Percentiles rank a stretch among this genome's conserved stretches.
These are phyloP conservation scores for Termitomyces sp. DNA, from an alignment of 768 basidiomycete genomes.

Conservation along the genomic window DNA sequence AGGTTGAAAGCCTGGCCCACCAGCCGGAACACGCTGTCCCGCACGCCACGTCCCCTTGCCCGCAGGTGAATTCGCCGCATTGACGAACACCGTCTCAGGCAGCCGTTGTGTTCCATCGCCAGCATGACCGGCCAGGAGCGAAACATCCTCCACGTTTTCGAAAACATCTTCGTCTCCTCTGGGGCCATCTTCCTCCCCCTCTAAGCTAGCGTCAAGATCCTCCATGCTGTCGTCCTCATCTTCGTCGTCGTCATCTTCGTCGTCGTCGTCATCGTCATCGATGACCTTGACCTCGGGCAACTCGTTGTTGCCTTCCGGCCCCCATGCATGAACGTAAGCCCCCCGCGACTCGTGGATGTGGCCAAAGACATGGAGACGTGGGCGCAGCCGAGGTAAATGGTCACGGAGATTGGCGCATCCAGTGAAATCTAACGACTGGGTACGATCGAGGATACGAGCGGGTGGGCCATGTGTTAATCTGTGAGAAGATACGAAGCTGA, in stretches of 20 bases:
- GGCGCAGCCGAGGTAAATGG: conserved; percentile 33
- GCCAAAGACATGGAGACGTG: conserved; percentile 51
- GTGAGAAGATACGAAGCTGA: not conserved
- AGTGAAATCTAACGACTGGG: conserved; percentile 28
- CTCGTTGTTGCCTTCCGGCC: not conserved
- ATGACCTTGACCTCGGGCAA: not conserved
- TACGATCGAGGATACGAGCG: conserved; percentile 43
- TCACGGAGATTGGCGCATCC: conserved; percentile 49
- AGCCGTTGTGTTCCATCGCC: not conserved
- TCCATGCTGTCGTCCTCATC: not conserved
- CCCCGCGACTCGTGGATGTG: conserved; percentile 69
- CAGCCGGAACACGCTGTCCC: too few species aligned
- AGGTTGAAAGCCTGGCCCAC: too few species aligned
- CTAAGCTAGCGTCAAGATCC: not conserved
- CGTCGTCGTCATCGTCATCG: not conserved
- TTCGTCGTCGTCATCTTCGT: too few species aligned
- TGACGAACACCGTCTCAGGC: not conserved
- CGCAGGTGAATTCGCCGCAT: conserved; percentile 13
- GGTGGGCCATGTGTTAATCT: conserved; percentile 1
- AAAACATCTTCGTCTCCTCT: not conserved
- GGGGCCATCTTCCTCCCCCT: not conserved
- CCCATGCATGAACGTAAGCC: conserved; percentile 37
- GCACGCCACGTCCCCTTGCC: too few species aligned
- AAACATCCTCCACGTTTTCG: not conserved
- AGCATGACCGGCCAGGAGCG: too few species aligned